phyloP scores from a whole-genome alignment of 202 grass and related monocot genomes.

The Carex arenaria region DNA sequence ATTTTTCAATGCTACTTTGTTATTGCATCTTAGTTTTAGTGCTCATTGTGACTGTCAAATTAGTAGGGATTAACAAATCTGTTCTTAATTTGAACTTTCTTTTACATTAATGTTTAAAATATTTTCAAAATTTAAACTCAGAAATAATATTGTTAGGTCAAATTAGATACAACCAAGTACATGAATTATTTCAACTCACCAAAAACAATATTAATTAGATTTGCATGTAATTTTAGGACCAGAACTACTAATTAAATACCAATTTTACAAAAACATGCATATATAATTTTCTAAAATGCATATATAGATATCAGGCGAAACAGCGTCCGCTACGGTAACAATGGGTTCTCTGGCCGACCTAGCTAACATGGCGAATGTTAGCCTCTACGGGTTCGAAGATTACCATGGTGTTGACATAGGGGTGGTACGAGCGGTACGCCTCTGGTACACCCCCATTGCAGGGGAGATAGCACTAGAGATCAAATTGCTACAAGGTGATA shows the following conservation, averaged over 20 bases:
- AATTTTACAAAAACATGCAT: neutral
- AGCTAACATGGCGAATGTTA: constrained; percentile 63
- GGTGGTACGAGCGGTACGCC: constrained; percentile 64
- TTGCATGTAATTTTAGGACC: neutral
- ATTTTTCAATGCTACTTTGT: neutral
- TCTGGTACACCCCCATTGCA: constrained; percentile 64
- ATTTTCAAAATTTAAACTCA: neutral
- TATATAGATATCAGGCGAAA: constrained; percentile 66
- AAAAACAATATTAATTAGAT: neutral
- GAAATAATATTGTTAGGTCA: neutral
- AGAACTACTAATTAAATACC: neutral
- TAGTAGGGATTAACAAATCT: neutral
- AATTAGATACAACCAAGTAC: neutral
- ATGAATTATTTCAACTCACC: neutral
- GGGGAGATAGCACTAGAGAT: constrained; percentile 67
- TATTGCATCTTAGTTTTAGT: neutral
- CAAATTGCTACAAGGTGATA: constrained; percentile 51
- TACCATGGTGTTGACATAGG: constrained; percentile 93
- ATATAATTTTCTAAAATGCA: neutral
- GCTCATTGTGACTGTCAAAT: neutral
- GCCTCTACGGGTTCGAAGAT: constrained; percentile 92
- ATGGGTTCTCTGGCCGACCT: constrained; percentile 66
- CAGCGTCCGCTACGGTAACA: constrained; percentile 68
- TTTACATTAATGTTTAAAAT: neutral
- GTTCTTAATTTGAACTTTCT: neutral